Evolutionary conservation across 345 rosid species (phyloP), one percentile per base, ranked within the genome.

Genomic region (Populus pruinosa): DNA sequence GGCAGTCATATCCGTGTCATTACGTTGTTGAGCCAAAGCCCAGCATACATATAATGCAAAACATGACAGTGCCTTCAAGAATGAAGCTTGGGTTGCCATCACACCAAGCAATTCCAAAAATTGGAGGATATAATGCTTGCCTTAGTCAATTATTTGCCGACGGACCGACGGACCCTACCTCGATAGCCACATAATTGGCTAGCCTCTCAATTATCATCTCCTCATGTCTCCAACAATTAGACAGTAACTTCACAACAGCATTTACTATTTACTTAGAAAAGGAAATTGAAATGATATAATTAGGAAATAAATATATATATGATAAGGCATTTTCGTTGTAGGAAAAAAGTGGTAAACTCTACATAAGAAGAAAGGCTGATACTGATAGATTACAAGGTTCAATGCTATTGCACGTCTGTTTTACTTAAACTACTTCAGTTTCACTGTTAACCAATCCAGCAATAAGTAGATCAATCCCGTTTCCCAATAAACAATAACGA

Each of bases 141-240:
- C 59, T 13, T 20, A 63, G 68, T 63, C 76, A 72, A 76, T 83
- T 53, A 76, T 72, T 72, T 61, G 11, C 5, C 20, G 13, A 61
- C 77, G 27, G 27, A 25, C 27, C 27, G 27, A 25, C 27, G 72
- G 83, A 62, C 79, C 79, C 83, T 73, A 70, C 83, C 38, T 59
- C 71, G 63, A 49, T 13, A 75, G 73, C 62, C 39, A 50, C 44
- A 3, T 36, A 66, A 67, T 67, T 75, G 21, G 65, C 62, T 75
- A 66, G 38, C 79, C 74, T 25, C 69, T 69, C 85, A 69, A 80
- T 72, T 72, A 77, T 80, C 76, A 17, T 31, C 75, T 29, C 75
- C 36, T 80, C 14, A 4, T 67, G 74, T 72, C 62, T 44, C 65
- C 61, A 71, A 44, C 76, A 69, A 65, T 76, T 69, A 21, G 67